Conservation (phyloP, 1,139 yeast genomes). For the Yamadazyma buinensis region DNA sequence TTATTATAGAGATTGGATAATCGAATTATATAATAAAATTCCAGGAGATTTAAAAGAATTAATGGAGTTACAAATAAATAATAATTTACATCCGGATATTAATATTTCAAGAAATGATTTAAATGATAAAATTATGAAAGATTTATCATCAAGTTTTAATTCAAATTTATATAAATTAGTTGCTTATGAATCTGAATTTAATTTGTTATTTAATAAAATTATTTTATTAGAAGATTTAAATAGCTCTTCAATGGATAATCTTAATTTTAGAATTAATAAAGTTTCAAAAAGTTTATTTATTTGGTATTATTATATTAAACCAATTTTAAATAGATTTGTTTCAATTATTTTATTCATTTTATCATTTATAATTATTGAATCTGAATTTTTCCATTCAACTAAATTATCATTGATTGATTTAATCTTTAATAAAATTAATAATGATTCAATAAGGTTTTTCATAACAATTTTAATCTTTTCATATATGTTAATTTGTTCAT, state of each 20-base stretch:
- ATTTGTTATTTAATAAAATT: constrained; percentile 29
- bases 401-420: constrained; percentile 57
- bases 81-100: constrained; percentile 15
- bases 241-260: constrained; percentile 19
- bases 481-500: constrained; percentile 65
- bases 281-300: constrained; percentile 21
- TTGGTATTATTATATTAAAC: constrained; percentile 41
- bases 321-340: constrained; percentile 38
- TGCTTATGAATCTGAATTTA: constrained; percentile 43
- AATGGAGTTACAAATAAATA: constrained; percentile 32
- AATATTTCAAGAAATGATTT: constrained; percentile 34
- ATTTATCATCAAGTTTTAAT: constrained; percentile 36
- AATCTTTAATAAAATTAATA: constrained; percentile 25
- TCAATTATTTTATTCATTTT: constrained; percentile 34
- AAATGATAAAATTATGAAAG: constrained; percentile 29
- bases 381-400: constrained; percentile 75
- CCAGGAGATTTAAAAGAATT: constrained; percentile 34
- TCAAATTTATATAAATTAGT: constrained; percentile 33
- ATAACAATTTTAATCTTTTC: constrained; percentile 45
- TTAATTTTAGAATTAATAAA: constrained; percentile 26
- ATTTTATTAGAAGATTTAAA: constrained; percentile 41
- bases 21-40: constrained; percentile 26
- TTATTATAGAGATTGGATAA: constrained; percentile 40
- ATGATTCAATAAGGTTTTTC: constrained; percentile 28
- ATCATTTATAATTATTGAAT: constrained; percentile 59